Base-by-base conservation (phyloP, 2,329 filamentous ascomycete genomes). In the Coniochaeta sp. region DNA sequence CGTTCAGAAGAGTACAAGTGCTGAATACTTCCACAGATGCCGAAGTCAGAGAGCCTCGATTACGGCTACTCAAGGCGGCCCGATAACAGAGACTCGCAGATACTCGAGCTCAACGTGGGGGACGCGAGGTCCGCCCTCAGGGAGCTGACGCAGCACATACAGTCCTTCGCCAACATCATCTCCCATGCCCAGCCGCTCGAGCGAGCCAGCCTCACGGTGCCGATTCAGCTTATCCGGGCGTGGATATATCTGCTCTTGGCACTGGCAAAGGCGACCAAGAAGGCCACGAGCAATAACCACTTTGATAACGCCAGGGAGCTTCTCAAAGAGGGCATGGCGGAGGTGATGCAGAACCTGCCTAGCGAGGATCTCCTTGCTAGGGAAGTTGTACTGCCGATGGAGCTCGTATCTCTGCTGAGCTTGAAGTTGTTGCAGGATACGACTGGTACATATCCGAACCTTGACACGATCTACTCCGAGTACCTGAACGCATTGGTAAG, bases 241-340 rank as follows among this genome's bases (percentile, higher is more conserved):
- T 74, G 71, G 70, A 56, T 74, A 12, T 68, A 73, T 51, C 52
- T 73, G 2, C 57, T 74, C 4, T 69, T 71, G 56, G 66, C 58
- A 5, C 55, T 74, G 40, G 60, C 71, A 4, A 59, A 65, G 45
- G 16, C 45, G 3, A 22, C 26, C 26, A 31, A 22, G 16, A 22
- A 30, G 26, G 4, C 45, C 5, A 48, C 24, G 45, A 20, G 3
- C 13, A 18, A 30, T 48, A 9, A 24, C 12, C 45, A 30, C 28
- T 31, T 33, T 52, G 52, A 53, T 3, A 60, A 64, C 20, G 61
- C 63, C 3, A 63, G 58, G n/a, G 45, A 51, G 1, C 58, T 71
- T 5, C 52, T 73, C n/a, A 58, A 55, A 22, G 59, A 58, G 13
- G 68, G 70, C 6, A 69, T 73, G 59, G 56, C 61, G 28, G 65